These are phyloP conservation scores for Euclidium syriacum DNA, from an alignment of 345 rosid species.

Conservation along the genomic window DNA sequence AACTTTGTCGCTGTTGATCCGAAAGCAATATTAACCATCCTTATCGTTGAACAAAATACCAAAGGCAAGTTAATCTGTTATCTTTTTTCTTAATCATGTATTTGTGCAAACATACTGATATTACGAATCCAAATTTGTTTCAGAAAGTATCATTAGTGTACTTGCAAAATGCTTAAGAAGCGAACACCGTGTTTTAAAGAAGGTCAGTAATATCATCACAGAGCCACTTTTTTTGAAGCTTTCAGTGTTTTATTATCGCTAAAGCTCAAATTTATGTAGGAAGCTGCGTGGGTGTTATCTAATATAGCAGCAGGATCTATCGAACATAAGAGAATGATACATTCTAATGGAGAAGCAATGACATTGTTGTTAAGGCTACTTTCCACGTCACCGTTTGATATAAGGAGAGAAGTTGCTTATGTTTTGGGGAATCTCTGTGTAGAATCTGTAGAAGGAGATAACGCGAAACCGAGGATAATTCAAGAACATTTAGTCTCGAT, in stretches of 20 bases:
- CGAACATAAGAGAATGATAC: slow-evolving; percentile 75
- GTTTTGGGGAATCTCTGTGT: slow-evolving; percentile 97
- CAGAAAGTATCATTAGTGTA: slow-evolving; percentile 62
- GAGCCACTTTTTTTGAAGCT: background rate
- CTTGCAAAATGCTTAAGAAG: slow-evolving; percentile 82
- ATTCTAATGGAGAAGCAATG: slow-evolving; percentile 66
- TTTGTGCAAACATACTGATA: slow-evolving; percentile 13
- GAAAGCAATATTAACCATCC: slow-evolving; percentile 48
- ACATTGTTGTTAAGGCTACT: slow-evolving; percentile 63
- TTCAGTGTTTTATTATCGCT: background rate
- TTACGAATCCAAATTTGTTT: slow-evolving; percentile 12
- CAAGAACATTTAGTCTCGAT: slow-evolving; percentile 73
- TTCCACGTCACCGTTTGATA: slow-evolving; percentile 74
- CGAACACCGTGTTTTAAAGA: slow-evolving; percentile 87
- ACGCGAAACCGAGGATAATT: slow-evolving; percentile 58
- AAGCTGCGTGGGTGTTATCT: slow-evolving; percentile 95
- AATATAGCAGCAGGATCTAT: slow-evolving; percentile 91
- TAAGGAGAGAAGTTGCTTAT: slow-evolving; percentile 86
- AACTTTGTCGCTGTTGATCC: slow-evolving; percentile 92
- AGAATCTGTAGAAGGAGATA: slow-evolving; percentile 59
- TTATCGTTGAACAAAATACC: slow-evolving; percentile 57
- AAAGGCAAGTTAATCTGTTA: slow-evolving; percentile 49
- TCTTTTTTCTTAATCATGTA: slow-evolving; percentile 9
- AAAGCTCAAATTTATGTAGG: slow-evolving; percentile 40
- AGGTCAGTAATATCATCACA: slow-evolving; percentile 53